phyloP scores from a whole-genome alignment of 345 rosid species.

The Lumnitzera littorea region DNA sequence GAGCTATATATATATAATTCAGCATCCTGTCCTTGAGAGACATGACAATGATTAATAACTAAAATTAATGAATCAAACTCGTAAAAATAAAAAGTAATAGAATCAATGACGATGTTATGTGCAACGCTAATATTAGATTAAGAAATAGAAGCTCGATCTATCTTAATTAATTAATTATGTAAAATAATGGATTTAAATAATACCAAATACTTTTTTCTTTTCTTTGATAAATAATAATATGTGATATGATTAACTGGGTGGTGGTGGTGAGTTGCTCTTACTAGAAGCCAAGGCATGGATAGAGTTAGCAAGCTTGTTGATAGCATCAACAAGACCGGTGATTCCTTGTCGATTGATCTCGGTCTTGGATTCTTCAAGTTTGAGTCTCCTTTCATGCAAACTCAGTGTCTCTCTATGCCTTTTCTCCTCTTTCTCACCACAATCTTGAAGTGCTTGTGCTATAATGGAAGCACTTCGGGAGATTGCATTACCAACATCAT shows the following conservation, averaged over 20 bases:
- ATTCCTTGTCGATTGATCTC: constrained; percentile 57
- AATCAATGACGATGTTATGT: constrained; percentile 15
- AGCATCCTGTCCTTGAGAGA: not conserved
- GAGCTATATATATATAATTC: not conserved
- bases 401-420: constrained; percentile 63
- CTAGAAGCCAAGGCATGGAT: constrained; percentile 54
- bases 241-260: constrained; percentile 16
- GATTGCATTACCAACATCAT: constrained; percentile 51
- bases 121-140: not conserved
- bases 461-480: constrained; percentile 65
- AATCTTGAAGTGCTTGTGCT: constrained; percentile 64
- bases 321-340: constrained; percentile 62
- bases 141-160: not conserved
- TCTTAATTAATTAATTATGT: too few species aligned
- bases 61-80: not conserved
- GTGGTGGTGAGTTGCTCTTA: constrained; percentile 24
- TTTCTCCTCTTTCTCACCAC: constrained; percentile 61
- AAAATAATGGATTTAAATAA: too few species aligned
- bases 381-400: constrained; percentile 57
- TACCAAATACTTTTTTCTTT: too few species aligned
- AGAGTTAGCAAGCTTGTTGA: constrained; percentile 79
- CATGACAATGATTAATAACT: not conserved
- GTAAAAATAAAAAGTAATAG: not conserved
- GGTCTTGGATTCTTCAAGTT: constrained; percentile 58
- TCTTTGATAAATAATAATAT: too few species aligned